phyloP scores from a whole-genome alignment of 495 filamentous ascomycete genomes.

The Aspergillus sparsus region DNA sequence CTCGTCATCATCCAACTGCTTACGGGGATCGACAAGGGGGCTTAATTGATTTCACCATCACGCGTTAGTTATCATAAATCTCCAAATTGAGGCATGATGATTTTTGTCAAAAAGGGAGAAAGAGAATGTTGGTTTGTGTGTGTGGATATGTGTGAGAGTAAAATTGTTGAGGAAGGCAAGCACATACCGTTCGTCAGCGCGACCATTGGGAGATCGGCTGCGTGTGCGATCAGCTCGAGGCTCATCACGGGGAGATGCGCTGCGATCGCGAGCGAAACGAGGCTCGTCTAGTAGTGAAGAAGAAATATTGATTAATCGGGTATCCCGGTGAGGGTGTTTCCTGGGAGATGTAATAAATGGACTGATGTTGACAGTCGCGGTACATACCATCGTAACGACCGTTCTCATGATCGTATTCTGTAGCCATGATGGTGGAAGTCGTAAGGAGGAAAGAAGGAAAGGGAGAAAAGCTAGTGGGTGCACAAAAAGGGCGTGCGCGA shows the following conservation, averaged over 20 bases:
- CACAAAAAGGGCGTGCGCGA: slow-evolving; percentile 20
- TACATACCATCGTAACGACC: slow-evolving; percentile 82
- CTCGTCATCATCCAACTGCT: slow-evolving; percentile 65
- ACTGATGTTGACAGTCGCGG: slow-evolving; percentile 5
- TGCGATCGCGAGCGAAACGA: slow-evolving; percentile 84
- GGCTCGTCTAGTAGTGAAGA: slow-evolving; percentile 61
- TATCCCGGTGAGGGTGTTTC: slow-evolving; percentile 19
- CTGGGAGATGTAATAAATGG: slow-evolving; percentile 4
- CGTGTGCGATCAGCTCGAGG: slow-evolving; percentile 73
- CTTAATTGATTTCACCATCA: slow-evolving; percentile 17
- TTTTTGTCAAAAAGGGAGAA: background rate
- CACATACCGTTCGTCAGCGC: slow-evolving; percentile 57
- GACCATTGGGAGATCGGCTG: slow-evolving; percentile 72
- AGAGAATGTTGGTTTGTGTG: no score
- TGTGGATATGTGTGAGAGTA: no score
- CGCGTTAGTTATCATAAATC: background rate
- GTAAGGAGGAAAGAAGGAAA: slow-evolving; percentile 20
- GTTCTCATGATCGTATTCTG: slow-evolving; percentile 87
- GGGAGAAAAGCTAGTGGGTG: slow-evolving; percentile 18
- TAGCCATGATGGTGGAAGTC: slow-evolving; percentile 46
- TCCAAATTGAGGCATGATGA: background rate
- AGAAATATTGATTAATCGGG: slow-evolving; percentile 29
- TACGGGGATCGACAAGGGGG: slow-evolving; percentile 44
- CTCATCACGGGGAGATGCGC: slow-evolving; percentile 84
- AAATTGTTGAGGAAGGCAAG: no score